Evolutionary conservation across 106 monocot species (phyloP).

Genomic region (Triglochin maritima): DNA sequence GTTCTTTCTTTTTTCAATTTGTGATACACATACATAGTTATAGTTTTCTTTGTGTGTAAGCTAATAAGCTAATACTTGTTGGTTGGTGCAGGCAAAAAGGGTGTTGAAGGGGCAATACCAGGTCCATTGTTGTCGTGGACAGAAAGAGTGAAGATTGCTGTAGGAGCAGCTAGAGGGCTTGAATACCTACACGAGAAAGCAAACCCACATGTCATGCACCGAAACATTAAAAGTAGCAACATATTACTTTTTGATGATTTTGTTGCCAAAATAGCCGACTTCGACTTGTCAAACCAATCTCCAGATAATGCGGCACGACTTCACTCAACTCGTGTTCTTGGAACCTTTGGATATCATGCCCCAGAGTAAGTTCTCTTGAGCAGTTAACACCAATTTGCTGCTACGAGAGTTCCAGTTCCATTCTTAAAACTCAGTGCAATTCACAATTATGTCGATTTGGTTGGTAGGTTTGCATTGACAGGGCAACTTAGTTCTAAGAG

Average conservation of each 20-base stretch:
- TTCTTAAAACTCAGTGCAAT: neutral
- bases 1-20: neutral
- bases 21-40: neutral
- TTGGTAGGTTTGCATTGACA: slow-evolving; percentile 71
- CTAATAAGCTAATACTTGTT: neutral
- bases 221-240: slow-evolving; percentile 77
- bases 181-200: slow-evolving; percentile 83
- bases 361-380: slow-evolving; percentile 42
- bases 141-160: slow-evolving; percentile 76
- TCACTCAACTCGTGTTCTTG: slow-evolving; percentile 78
- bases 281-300: slow-evolving; percentile 76
- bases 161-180: slow-evolving; percentile 72
- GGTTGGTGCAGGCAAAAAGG: slow-evolving; percentile 45
- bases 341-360: slow-evolving; percentile 90
- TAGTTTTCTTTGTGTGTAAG: neutral
- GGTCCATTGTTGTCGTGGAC: slow-evolving; percentile 65
- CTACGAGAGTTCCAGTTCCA: neutral
- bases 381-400: neutral
- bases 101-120: slow-evolving; percentile 56
- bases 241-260: slow-evolving; percentile 70
- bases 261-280: slow-evolving; percentile 72
- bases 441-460: neutral
- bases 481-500: slow-evolving; percentile 85
- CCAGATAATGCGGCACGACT: slow-evolving; percentile 77
- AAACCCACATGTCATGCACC: slow-evolving; percentile 58